phyloP scores from a whole-genome alignment of 768 basidiomycete genomes.

The Leucogyrophana mollusca region DNA sequence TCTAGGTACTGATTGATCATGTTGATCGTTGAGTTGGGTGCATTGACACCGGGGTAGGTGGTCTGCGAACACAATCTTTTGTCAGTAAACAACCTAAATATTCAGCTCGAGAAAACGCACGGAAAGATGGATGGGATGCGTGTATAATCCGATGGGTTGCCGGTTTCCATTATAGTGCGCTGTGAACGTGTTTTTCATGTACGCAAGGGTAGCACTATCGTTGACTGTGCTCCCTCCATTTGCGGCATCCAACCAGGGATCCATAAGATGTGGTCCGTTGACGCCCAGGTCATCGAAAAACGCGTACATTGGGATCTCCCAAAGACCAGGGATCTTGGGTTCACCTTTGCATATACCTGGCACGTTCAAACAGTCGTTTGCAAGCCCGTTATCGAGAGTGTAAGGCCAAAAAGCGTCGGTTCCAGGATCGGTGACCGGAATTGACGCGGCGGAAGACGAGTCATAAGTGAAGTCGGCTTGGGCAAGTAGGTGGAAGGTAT shows the following conservation, averaged over 20 bases:
- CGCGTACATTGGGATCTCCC: slow-evolving; percentile 86
- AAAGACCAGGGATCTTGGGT: slow-evolving; percentile 73
- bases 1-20: slow-evolving; percentile 83
- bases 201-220: slow-evolving; percentile 62
- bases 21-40: slow-evolving; percentile 51
- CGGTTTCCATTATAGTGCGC: slow-evolving; percentile 73
- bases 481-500: slow-evolving; percentile 59
- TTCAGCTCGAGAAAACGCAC: slow-evolving; percentile 22
- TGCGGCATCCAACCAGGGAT: slow-evolving; percentile 73
- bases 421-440: slow-evolving; percentile 60
- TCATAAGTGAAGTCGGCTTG: slow-evolving; percentile 70
- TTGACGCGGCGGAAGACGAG: slow-evolving; percentile 56
- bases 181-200: slow-evolving; percentile 74
- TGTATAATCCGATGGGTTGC: slow-evolving; percentile 79
- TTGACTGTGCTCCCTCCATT: slow-evolving; percentile 51
- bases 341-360: slow-evolving; percentile 61
- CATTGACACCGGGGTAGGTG: slow-evolving; percentile 58
- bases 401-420: slow-evolving; percentile 87
- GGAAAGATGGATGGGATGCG: slow-evolving; percentile 77
- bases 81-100: slow-evolving; percentile 1
- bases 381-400: slow-evolving; percentile 75
- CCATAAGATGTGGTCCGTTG: slow-evolving; percentile 70
- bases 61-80: slow-evolving; percentile 32
- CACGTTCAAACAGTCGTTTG: slow-evolving; percentile 69
- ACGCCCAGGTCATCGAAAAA: slow-evolving; percentile 62